Base-by-base conservation (phyloP, 176 grass and related monocot species). In the Rhipidocladum racemiflorum region DNA sequence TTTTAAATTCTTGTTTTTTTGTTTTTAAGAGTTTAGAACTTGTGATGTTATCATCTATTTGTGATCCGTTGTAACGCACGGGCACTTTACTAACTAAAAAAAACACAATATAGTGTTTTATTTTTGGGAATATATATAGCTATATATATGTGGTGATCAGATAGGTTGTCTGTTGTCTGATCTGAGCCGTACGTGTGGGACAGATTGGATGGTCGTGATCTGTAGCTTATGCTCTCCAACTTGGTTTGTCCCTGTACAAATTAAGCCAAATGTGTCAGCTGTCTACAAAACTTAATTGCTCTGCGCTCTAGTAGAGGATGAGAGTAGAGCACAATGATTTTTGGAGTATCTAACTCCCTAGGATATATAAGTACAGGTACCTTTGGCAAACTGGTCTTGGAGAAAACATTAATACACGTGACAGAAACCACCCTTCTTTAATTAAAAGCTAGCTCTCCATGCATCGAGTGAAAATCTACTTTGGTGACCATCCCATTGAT, bases 401-500 rank as follows among this genome's bases (percentile, higher is more conserved):
- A 49, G 15, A 51, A 45, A 85, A 48, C 23, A 42, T 77, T 50
- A 72, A 77, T 57, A 78, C 56, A 35, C 83, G 88, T 90, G 88
- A 78, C 73, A 83, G 4, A 86, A 90, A 44, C 67, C 39, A 32
- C 24, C 59, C 86, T 82, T 86, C 2, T 86, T 78, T 68, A 90
- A 61, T 83, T 67, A 73, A 86, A 82, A 45, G 66, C 50, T 38
- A 40, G 39, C 39, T 9, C 39, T 40, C 39, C 39, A 9, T 40
- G 39, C 46, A 81, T 71, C 55, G 14, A 13, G 48, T 74, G 42
- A n/a, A 85, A 77, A 81, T 83, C 66, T 77, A 73, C 88, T 83
- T 67, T 68, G 56, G 59, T 77, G 88, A 77, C 66, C 59, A 86
- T 73, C 59, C 70, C 79, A 78, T 78, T 84, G 80, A 77, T 87